Evolutionary conservation across 1,284 basidiomycete genomes (phyloP).

Genomic region (Moesziomyces parantarcticus): DNA sequence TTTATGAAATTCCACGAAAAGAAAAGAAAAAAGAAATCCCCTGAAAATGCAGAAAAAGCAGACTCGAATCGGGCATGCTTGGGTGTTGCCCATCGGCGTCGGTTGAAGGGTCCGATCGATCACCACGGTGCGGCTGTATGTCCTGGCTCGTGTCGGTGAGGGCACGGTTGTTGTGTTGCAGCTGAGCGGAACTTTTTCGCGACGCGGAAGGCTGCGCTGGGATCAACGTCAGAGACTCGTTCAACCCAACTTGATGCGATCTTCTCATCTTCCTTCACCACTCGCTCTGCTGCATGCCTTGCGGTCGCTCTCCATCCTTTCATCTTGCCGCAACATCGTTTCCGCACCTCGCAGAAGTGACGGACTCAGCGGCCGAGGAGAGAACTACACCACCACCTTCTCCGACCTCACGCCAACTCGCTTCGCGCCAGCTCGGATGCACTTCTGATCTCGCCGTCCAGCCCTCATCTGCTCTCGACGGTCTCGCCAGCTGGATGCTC

Average conservation of each 20-base stretch:
- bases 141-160: neutral
- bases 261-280: constrained; percentile 4
- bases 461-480: neutral
- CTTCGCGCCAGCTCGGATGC: constrained; percentile 13
- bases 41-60: constrained; percentile 6
- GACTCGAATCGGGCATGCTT: constrained; percentile 2
- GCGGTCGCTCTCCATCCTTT: constrained; percentile 6
- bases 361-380: too few relatives aligned
- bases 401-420: neutral
- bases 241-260: neutral
- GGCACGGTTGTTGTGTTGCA: neutral
- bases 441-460: constrained; percentile 6
- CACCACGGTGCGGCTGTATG: constrained; percentile 4
- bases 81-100: neutral
- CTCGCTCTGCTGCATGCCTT: constrained; percentile 2
- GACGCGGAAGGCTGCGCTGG: constrained; percentile 15
- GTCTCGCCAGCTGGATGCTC: neutral
- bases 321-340: neutral
- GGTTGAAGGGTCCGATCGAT: constrained; percentile 14
- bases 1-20: neutral
- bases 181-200: constrained; percentile 17
- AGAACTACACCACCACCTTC: neutral
- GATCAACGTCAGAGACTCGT: constrained; percentile 7
- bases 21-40: neutral
- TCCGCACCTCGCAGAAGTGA: too few relatives aligned